Percentiles rank a stretch among this genome's conserved stretches.
Conservation (phyloP, 2,329 filamentous ascomycete genomes). For the Colletotrichum zoysiae region DNA sequence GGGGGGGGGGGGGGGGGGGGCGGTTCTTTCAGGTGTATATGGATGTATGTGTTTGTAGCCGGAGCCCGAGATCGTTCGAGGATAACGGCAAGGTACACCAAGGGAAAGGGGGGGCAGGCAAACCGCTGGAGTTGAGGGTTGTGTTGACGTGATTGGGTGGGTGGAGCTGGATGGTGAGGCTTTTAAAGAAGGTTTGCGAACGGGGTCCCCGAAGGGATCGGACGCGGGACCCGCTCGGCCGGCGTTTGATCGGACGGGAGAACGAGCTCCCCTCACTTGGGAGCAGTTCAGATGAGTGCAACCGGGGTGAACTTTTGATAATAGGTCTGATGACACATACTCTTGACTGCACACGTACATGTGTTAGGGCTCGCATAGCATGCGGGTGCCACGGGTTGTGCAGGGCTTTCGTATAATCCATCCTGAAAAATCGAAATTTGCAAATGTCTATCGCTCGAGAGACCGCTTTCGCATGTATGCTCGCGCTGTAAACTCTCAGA, state of each 20-base stretch:
- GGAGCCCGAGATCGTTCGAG: not conserved
- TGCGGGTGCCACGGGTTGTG: not conserved
- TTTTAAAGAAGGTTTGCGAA: slow-evolving; percentile 14
- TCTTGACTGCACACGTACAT: not conserved
- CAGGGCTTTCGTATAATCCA: not conserved
- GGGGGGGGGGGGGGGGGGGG: too few species aligned
- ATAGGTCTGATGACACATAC: not conserved
- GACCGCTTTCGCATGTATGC: not conserved
- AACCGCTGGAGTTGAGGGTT: not conserved
- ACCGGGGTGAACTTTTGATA: not conserved
- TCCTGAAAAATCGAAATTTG: not conserved
- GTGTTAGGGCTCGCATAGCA: not conserved
- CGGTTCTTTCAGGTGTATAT: too few species aligned
- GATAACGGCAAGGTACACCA: too few species aligned
- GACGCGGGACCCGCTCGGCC: slow-evolving; percentile 4
- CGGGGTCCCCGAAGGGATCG: not conserved
- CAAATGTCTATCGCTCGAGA: not conserved
- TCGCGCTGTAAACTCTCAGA: not conserved
- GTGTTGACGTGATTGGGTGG: not conserved
- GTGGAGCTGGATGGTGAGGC: slow-evolving; percentile 4
- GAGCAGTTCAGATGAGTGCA: not conserved
- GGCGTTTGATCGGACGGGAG: slow-evolving; percentile 2
- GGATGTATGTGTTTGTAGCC: too few species aligned
- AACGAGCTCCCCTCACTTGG: not conserved
- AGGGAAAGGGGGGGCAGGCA: not conserved